These are phyloP conservation scores for Ustilago curta DNA, from an alignment of 1,284 basidiomycete species.

Conservation along the genomic window DNA sequence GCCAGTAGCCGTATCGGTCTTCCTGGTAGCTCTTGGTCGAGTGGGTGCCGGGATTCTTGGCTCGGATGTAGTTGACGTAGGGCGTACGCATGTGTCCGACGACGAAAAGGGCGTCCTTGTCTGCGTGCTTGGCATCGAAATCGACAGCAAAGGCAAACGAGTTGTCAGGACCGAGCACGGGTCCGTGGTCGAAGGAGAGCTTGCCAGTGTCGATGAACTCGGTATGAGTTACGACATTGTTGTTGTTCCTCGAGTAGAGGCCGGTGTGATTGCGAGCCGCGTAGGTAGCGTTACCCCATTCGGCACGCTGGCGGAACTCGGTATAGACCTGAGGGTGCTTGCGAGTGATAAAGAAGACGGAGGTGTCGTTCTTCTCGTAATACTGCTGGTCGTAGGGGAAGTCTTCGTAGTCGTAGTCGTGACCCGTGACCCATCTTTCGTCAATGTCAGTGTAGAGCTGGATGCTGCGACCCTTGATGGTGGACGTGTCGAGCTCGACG, in stretches of 20 bases:
- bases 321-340: slow-evolving; percentile 59
- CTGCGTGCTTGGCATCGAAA: slow-evolving; percentile 56
- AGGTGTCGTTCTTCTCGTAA: slow-evolving; percentile 49
- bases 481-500: slow-evolving; percentile 53
- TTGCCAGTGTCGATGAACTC: slow-evolving; percentile 60
- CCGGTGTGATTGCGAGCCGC: slow-evolving; percentile 58
- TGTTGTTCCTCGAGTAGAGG: slow-evolving; percentile 60
- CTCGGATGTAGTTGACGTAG: slow-evolving; percentile 63
- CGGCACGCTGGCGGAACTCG: slow-evolving; percentile 66
- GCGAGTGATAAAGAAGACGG: slow-evolving; percentile 57
- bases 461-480: slow-evolving; percentile 46
- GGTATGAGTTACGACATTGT: slow-evolving; percentile 61
- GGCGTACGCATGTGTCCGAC: slow-evolving; percentile 62
- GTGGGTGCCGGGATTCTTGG: slow-evolving; percentile 36
- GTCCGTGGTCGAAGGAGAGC: slow-evolving; percentile 57
- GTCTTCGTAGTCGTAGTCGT: slow-evolving; percentile 64
- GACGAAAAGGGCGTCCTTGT: slow-evolving; percentile 58
- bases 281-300: slow-evolving; percentile 66
- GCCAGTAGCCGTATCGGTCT: slow-evolving; percentile 66
- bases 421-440: slow-evolving; percentile 65
- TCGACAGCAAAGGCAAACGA: slow-evolving; percentile 63
- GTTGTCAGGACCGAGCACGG: slow-evolving; percentile 62
- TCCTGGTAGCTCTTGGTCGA: slow-evolving; percentile 59
- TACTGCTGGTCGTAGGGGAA: slow-evolving; percentile 54
- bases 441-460: slow-evolving; percentile 63